Evolutionary conservation across 2,329 filamentous ascomycete genomes (phyloP), one percentile per base, ranked within the genome.

Genomic region (Aspergillus vadensis): DNA sequence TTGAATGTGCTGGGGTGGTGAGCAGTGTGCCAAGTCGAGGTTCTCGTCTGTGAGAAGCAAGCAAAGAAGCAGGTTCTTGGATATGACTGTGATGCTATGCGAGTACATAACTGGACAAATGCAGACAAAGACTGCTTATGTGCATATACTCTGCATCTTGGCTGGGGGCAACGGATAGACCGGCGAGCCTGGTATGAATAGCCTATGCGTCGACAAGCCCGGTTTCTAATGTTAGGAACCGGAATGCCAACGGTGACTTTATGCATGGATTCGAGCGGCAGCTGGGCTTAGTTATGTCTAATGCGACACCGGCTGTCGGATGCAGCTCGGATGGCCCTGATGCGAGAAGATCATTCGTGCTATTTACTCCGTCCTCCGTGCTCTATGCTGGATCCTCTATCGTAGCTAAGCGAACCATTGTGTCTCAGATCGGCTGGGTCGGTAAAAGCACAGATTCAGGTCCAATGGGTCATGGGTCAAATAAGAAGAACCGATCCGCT

Each of bases 1-100:
- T 85, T 70, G 82, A 85, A 70, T 83, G 80, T 63, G 77, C 78
- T 61, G 82, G 79, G 32, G 69, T 76, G 65, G 65, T 71, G 69
- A 72, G 32, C 10, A 14, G 63, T 5, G 53, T 57, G 25, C 30
- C 36, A 43, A 50, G 48, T 27, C 38, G 63, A 32, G 58, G 14
- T 12, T 50, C 47, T 50, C 47, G 47, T 30, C 47, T 50, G 9
- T 50, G 47, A 50, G 41, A 14, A 21, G 15, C 25, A 17, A 36
- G 32, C 32, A 36, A 36, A 1, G 10, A 49, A 15, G 27, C 25
- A 6, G 4, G 1, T 27, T 17, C 7, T 25, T 30, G 15, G 3
- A 32, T 32, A n/a, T 15, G 9, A 15, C n/a, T 30, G 23, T 25
- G 47, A 27, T 27, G 6, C 12, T 36, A 36, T 17, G 25, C 30